A percentile compares a stretch with the other conserved stretches of the same genome.
phyloP scores from a whole-genome alignment of 345 rosid species.

The Syzygium jambos region DNA sequence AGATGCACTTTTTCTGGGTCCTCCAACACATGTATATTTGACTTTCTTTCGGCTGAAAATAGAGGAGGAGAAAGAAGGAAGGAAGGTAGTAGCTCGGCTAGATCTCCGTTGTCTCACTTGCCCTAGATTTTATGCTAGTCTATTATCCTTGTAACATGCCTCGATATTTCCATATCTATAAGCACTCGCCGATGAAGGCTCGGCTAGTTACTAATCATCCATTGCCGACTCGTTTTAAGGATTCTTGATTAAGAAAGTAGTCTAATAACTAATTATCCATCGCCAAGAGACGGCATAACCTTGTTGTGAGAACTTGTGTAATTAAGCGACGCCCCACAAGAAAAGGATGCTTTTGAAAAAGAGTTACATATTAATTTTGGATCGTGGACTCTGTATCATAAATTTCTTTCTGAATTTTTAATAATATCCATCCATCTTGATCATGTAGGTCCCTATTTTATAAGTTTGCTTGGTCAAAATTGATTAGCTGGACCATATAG shows the following conservation, averaged over 20 bases:
- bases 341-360: neutral
- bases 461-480: neutral
- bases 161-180: neutral
- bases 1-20: neutral
- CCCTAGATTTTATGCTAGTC: neutral
- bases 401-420: neutral
- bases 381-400: neutral
- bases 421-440: neutral
- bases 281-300: neutral
- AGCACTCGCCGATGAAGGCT: neutral
- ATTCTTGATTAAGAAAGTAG: neutral
- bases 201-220: neutral
- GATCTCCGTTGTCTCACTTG: neutral
- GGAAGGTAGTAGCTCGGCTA: neutral
- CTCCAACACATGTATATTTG: neutral
- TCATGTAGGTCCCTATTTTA: neutral
- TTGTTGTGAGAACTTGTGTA: neutral
- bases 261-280: neutral
- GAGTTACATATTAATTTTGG: neutral
- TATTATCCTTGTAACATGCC: neutral
- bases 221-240: neutral
- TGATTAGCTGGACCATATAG: neutral
- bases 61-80: neutral
- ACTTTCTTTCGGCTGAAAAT: neutral
- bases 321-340: neutral